These are phyloP conservation scores for Diatrype stigma DNA, from an alignment of 2,329 filamentous ascomycete genomes.

Conservation along the genomic window DNA sequence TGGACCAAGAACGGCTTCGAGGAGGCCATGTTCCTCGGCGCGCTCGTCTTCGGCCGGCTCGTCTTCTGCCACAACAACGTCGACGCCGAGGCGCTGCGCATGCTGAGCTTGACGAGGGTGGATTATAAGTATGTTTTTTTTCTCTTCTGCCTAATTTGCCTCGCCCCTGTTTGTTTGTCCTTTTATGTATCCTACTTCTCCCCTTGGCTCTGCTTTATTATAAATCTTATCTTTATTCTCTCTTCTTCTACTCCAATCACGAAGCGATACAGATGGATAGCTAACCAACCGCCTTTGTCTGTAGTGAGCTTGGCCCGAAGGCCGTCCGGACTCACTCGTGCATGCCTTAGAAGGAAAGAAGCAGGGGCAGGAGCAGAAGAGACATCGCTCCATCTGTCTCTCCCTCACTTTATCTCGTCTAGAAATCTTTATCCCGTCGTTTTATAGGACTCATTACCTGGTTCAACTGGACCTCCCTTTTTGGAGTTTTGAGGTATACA, in stretches of 20 bases:
- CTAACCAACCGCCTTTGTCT: neutral
- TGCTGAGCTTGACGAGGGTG: slow-evolving; percentile 54
- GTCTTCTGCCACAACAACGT: slow-evolving; percentile 57
- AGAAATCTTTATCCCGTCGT: no score
- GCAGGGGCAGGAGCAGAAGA: no score
- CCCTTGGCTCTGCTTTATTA: neutral
- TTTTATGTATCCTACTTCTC: neutral
- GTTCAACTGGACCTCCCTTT: no score
- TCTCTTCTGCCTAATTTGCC: neutral
- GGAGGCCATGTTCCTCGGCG: slow-evolving; percentile 81
- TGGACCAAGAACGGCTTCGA: slow-evolving; percentile 81
- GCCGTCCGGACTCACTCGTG: neutral
- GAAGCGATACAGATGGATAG: neutral
- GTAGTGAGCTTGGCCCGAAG: neutral
- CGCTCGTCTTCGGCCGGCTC: slow-evolving; percentile 72
- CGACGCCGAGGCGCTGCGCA: slow-evolving; percentile 51
- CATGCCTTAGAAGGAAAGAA: no score
- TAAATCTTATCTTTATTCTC: neutral
- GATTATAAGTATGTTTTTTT: slow-evolving; percentile 53
- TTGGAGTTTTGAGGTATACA: no score
- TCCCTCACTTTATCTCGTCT: no score
- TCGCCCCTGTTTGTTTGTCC: neutral
- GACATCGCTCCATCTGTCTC: no score
- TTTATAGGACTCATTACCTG: no score
- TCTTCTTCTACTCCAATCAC: no score